These are phyloP conservation scores for Aspergillus ellipticus DNA, from an alignment of 495 filamentous ascomycete genomes.

Conservation along the genomic window DNA sequence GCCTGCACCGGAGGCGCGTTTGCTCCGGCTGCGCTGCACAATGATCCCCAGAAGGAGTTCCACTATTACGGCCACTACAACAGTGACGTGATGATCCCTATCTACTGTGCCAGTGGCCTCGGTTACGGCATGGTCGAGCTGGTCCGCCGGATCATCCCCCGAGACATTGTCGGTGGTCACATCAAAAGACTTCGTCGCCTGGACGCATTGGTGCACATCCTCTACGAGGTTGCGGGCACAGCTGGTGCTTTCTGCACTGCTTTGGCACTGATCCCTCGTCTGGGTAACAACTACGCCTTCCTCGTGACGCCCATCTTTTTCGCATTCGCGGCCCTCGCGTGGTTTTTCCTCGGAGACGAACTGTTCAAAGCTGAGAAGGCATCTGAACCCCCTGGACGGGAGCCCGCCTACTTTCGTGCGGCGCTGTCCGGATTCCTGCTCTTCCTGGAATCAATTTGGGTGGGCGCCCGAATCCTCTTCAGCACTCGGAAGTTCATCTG, in stretches of 20 bases:
- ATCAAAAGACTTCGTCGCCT: conserved; percentile 39
- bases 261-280: conserved; percentile 34
- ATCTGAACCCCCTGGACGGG: too few species aligned
- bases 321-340: conserved; percentile 25
- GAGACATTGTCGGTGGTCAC: conserved; percentile 44
- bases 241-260: conserved; percentile 40
- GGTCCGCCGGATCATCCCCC: conserved; percentile 41
- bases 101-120: conserved; percentile 34
- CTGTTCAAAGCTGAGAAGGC: conserved; percentile 20
- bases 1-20: conserved; percentile 37
- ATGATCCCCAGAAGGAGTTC: conserved; percentile 29
- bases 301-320: conserved; percentile 42
- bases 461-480: conserved; percentile 39
- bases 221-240: conserved; percentile 42
- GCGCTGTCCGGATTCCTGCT: conserved; percentile 27
- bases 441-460: conserved; percentile 35
- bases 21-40: conserved; percentile 20
- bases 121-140: conserved; percentile 43
- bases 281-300: conserved; percentile 46
- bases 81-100: conserved; percentile 40
- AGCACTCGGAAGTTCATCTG: conserved; percentile 42
- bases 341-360: conserved; percentile 37
- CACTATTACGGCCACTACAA: conserved; percentile 39
- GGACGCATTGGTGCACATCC: conserved; percentile 45
- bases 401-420: conserved; percentile 19